Evolutionary conservation across 176 grass and related monocot genomes (phyloP).

Genomic region (Alopecurus myosuroides): DNA sequence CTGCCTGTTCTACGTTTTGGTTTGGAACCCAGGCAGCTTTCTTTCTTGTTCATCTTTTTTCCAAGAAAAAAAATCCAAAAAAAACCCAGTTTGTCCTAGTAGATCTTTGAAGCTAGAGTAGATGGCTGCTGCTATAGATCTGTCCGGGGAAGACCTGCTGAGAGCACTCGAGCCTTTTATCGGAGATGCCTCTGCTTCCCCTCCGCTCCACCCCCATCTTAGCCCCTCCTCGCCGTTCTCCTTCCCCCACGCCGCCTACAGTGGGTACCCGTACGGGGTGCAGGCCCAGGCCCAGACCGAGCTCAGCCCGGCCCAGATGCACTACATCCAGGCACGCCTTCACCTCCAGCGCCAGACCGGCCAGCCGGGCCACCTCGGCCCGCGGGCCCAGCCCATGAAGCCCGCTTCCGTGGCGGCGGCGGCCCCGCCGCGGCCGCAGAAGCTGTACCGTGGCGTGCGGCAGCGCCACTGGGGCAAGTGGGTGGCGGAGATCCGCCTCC

Average conservation of each 20-base stretch:
- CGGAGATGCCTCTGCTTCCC: slow-evolving; percentile 28
- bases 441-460: slow-evolving; percentile 74
- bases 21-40: slow-evolving; percentile 16
- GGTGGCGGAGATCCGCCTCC: slow-evolving; percentile 83
- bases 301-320: slow-evolving; percentile 45
- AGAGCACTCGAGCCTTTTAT: slow-evolving; percentile 61
- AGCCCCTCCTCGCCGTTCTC: slow-evolving; percentile 34
- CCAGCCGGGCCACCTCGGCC: slow-evolving; percentile 29
- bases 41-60: slow-evolving; percentile 8
- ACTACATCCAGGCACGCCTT: slow-evolving; percentile 46
- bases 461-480: slow-evolving; percentile 89
- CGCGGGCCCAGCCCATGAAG: slow-evolving; percentile 51
- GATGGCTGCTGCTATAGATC: slow-evolving; percentile 47
- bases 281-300: neutral
- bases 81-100: neutral
- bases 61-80: neutral
- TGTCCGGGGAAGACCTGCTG: slow-evolving; percentile 54
- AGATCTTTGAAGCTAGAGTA: neutral
- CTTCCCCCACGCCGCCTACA: slow-evolving; percentile 20
- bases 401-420: neutral
- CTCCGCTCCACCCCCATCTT: neutral
- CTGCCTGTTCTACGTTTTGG: slow-evolving; percentile 29
- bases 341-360: slow-evolving; percentile 28
- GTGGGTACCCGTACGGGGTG: slow-evolving; percentile 1
- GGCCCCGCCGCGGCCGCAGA: slow-evolving; percentile 36